These are phyloP conservation scores for barrel medic (Medicago truncatula) DNA, from an alignment of 306 rosid genomes.

Conservation along the genomic window DNA sequence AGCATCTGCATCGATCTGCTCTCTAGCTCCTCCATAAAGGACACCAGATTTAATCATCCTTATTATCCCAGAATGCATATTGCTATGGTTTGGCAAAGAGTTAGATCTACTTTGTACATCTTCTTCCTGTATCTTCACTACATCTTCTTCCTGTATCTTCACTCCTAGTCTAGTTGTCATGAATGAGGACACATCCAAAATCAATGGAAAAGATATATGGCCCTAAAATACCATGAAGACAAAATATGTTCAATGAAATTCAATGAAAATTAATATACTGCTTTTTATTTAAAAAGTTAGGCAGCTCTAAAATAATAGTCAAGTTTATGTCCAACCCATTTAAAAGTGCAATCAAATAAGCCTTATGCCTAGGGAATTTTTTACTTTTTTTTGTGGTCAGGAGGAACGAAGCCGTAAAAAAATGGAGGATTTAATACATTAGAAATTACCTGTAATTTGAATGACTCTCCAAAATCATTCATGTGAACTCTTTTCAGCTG, in stretches of 20 bases:
- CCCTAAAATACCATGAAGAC: slow-evolving; percentile 63
- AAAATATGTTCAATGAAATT: slow-evolving; percentile 23
- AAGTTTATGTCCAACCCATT: slow-evolving; percentile 31
- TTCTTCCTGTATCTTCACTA: slow-evolving; percentile 44
- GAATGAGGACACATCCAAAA: slow-evolving; percentile 72
- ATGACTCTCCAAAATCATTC: slow-evolving; percentile 61
- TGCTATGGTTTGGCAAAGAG: slow-evolving; percentile 41
- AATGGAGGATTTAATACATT: slow-evolving; percentile 32
- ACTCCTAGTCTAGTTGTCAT: slow-evolving; percentile 66
- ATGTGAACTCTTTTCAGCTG: slow-evolving; percentile 79
- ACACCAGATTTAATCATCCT: slow-evolving; percentile 42
- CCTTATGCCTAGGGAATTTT: slow-evolving; percentile 14
- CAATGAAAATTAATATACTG: slow-evolving; percentile 31
- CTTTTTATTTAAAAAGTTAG: neutral
- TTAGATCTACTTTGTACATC: neutral
- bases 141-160: slow-evolving; percentile 37
- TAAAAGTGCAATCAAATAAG: slow-evolving; percentile 7
- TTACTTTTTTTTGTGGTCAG: neutral
- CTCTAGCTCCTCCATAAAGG: slow-evolving; percentile 40
- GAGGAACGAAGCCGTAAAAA: slow-evolving; percentile 25
- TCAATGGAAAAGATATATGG: slow-evolving; percentile 76
- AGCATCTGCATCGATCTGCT: slow-evolving; percentile 39
- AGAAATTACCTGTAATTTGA: slow-evolving; percentile 71
- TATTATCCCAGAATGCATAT: slow-evolving; percentile 46
- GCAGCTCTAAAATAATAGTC: slow-evolving; percentile 36